Conservation (phyloP, 1,284 basidiomycete species). For the Melanopsichium pennsylvanicum region DNA sequence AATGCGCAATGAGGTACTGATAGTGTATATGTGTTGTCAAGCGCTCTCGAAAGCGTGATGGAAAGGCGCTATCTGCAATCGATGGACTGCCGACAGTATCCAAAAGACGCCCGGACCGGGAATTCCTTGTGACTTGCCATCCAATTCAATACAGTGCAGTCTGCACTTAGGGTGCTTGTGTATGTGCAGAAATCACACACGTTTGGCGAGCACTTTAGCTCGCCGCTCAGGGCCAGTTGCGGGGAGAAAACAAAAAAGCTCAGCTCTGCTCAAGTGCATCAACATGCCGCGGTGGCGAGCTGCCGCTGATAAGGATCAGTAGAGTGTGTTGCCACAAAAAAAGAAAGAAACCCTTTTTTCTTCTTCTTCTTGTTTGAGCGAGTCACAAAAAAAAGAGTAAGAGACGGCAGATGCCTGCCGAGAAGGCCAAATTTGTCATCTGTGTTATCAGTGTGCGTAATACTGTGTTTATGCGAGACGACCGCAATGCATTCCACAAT, state of each 20-base stretch:
- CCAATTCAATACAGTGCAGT: too few relatives aligned
- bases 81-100: neutral
- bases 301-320: slow-evolving; percentile 29
- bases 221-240: too few relatives aligned
- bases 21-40: too few relatives aligned
- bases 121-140: too few relatives aligned
- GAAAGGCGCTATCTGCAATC: neutral
- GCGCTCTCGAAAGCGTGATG: neutral
- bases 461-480: neutral
- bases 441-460: too few relatives aligned
- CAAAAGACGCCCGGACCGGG: slow-evolving; percentile 3
- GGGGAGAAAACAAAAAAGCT: neutral
- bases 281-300: slow-evolving; percentile 17
- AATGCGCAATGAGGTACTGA: too few relatives aligned
- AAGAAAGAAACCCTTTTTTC: too few relatives aligned
- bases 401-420: neutral
- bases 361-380: too few relatives aligned
- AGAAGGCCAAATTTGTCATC: slow-evolving; percentile 24
- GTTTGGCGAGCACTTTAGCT: too few relatives aligned
- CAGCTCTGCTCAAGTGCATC: neutral
- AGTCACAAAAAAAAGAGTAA: neutral
- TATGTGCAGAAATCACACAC: too few relatives aligned
- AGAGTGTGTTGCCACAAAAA: slow-evolving; percentile 8
- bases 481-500: too few relatives aligned
- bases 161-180: neutral